Evolutionary conservation across 306 rosid species (phyloP).

Genomic region (Malus orientalis): DNA sequence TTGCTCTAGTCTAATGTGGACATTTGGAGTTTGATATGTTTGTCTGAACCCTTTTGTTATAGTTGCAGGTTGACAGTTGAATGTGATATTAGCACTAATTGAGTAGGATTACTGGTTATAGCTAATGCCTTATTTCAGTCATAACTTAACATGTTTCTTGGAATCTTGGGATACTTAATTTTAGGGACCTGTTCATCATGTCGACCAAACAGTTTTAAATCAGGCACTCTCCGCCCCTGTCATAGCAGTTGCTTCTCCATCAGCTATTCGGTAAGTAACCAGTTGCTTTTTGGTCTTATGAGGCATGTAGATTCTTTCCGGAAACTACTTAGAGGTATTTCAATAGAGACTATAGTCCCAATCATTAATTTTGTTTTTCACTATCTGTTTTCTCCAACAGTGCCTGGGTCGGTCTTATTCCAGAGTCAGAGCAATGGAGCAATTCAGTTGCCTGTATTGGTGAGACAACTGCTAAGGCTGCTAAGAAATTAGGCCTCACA

Average conservation of each 20-base stretch:
- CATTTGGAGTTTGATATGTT: neutral
- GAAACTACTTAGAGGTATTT: neutral
- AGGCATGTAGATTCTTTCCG: neutral
- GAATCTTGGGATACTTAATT: conserved; percentile 15
- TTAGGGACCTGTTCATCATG: conserved; percentile 75
- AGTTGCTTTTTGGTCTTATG: neutral
- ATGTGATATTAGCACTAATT: neutral
- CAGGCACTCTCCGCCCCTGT: conserved; percentile 78
- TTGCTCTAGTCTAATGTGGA: neutral
- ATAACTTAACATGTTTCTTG: conserved; percentile 10
- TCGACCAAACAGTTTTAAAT: conserved; percentile 50
- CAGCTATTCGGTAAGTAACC: conserved; percentile 61
- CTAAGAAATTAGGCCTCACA: conserved; percentile 64
- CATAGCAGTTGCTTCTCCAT: conserved; percentile 91
- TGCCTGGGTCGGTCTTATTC: conserved; percentile 75
- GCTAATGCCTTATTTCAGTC: neutral
- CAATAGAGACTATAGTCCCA: too few species aligned
- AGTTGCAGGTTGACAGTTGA: neutral
- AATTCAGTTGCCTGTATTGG: conserved; percentile 90
- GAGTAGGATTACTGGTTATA: neutral
- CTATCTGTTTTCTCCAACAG: conserved; percentile 31
- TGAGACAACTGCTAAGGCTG: conserved; percentile 84
- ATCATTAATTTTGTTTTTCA: neutral
- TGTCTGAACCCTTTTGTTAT: neutral
- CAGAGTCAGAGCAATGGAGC: conserved; percentile 48